phyloP scores from a whole-genome alignment of 2,329 filamentous ascomycete species.

The Whalleya microplaca region DNA sequence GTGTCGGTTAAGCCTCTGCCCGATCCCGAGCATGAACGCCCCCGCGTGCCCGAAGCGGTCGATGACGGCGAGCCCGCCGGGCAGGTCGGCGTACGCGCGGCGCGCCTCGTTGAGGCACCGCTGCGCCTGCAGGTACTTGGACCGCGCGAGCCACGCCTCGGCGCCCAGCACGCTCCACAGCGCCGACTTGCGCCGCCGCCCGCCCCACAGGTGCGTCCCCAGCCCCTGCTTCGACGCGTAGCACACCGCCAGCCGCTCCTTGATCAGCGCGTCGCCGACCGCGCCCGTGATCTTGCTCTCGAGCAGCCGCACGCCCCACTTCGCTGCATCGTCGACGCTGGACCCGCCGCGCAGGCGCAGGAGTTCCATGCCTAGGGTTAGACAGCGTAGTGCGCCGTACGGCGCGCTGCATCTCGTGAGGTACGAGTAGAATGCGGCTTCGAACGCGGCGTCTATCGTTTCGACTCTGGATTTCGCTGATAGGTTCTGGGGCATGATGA shows the following conservation, averaged over 20 bases:
- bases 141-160: constrained; percentile 79
- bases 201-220: constrained; percentile 69
- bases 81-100: constrained; percentile 55
- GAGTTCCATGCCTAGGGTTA: constrained; percentile 79
- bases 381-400: constrained; percentile 78
- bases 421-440: constrained; percentile 91
- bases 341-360: constrained; percentile 78
- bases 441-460: constrained; percentile 82
- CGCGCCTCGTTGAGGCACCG: constrained; percentile 73
- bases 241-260: constrained; percentile 83
- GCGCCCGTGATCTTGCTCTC: constrained; percentile 76
- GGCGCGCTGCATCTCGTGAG: constrained; percentile 79
- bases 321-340: constrained; percentile 82
- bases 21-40: constrained; percentile 55
- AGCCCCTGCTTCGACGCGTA: constrained; percentile 75
- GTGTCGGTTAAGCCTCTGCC: constrained; percentile 53
- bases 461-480: constrained; percentile 79
- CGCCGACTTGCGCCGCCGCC: constrained; percentile 80
- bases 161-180: constrained; percentile 86
- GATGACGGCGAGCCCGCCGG: constrained; percentile 56
- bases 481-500: constrained; percentile 74
- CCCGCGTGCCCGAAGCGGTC: constrained; percentile 54
- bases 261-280: constrained; percentile 80
- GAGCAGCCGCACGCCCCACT: constrained; percentile 80
- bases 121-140: constrained; percentile 78